These are phyloP conservation scores for Escallonia herrerae DNA, from an alignment of 129 eudicot species.

Conservation along the genomic window DNA sequence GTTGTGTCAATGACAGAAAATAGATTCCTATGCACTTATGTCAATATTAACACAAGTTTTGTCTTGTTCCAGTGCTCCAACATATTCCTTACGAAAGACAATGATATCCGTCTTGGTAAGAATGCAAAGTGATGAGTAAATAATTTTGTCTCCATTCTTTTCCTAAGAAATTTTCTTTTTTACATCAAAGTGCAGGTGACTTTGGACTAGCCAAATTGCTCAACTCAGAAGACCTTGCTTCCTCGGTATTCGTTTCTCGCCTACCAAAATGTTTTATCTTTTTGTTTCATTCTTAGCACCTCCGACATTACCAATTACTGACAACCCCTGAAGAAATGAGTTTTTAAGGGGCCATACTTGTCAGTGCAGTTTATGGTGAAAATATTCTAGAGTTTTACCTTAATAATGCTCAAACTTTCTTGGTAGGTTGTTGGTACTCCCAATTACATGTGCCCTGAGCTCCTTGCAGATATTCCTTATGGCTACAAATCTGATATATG, in stretches of 20 bases:
- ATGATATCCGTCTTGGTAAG: constrained; percentile 87
- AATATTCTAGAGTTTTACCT: neutral
- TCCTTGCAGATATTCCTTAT: constrained; percentile 90
- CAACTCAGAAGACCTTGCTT: constrained; percentile 68
- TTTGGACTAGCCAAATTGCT: constrained; percentile 94
- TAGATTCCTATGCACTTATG: neutral
- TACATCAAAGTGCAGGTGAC: constrained; percentile 52
- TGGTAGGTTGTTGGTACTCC: constrained; percentile 92
- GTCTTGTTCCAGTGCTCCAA: constrained; percentile 67
- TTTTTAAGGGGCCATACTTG: neutral
- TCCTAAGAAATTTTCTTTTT: neutral
- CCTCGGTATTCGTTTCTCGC: constrained; percentile 47
- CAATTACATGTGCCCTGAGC: constrained; percentile 97
- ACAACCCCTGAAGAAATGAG: neutral
- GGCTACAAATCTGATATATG: constrained; percentile 98
- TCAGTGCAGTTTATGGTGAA: neutral
- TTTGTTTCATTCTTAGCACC: neutral
- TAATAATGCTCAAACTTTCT: neutral
- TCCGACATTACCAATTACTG: neutral
- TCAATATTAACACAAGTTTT: constrained; percentile 7
- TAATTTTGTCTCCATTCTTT: neutral
- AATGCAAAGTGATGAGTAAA: neutral
- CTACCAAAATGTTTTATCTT: neutral
- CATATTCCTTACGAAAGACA: constrained; percentile 88
- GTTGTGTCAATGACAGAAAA: neutral